Evolutionary conservation across 768 basidiomycete species (phyloP).

Genomic region (Collybia sp.): DNA sequence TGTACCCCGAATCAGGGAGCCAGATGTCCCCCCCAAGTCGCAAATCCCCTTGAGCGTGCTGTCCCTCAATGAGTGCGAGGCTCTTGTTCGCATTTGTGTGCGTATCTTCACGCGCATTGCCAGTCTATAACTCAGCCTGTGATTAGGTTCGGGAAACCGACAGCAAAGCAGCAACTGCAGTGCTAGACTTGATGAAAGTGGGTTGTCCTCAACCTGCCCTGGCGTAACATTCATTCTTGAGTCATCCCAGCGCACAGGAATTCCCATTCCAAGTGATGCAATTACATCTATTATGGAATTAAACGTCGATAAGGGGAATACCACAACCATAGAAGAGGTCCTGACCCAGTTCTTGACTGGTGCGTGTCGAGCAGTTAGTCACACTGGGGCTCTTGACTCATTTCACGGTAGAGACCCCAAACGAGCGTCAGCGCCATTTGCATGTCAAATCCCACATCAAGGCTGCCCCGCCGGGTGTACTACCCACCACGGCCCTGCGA

Average conservation of each 20-base stretch:
- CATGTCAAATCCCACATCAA: constrained; percentile 67
- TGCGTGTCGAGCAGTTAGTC: constrained; percentile 17
- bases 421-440: constrained; percentile 59
- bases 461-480: constrained; percentile 35
- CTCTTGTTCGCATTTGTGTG: constrained; percentile 49
- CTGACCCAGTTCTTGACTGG: constrained; percentile 38
- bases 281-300: constrained; percentile 44
- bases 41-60: constrained; percentile 41
- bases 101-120: constrained; percentile 13
- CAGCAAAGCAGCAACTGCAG: constrained; percentile 38
- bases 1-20: constrained; percentile 14
- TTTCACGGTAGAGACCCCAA: constrained; percentile 31
- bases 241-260: constrained; percentile 33
- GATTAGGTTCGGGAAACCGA: constrained; percentile 46
- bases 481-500: constrained; percentile 60
- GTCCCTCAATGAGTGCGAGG: constrained; percentile 47
- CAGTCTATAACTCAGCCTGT: constrained; percentile 3
- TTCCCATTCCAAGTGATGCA: constrained; percentile 34
- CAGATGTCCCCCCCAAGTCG: constrained; percentile 10
- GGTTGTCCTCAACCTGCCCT: neutral
- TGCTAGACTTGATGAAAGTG: constrained; percentile 55
- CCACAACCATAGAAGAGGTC: constrained; percentile 38
- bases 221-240: neutral
- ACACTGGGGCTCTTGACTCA: neutral
- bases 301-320: constrained; percentile 43